Base-by-base conservation (phyloP, 1,139 yeast species). In the Sugiyamaella xylanicola region DNA sequence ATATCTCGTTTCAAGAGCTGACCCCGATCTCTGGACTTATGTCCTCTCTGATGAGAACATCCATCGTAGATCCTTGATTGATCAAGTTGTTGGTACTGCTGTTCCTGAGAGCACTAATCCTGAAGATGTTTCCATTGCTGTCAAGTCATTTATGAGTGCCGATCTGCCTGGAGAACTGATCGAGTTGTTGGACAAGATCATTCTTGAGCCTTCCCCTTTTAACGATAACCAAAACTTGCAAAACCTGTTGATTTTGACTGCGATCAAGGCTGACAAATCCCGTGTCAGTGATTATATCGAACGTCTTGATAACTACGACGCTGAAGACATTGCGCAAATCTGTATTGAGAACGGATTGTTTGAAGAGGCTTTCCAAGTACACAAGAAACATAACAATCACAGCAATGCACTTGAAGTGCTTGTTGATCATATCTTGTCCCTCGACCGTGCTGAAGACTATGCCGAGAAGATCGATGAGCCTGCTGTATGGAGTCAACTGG, bases 71-170 rank as follows among this genome's bases (percentile, higher is more conserved):
- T 95, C 86, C 70, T 79, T 93, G 70, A 80, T 93, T 64, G 99
- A 93, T 67, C 97, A 92, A 72, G 91, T 93, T 61, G 91, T 93
- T 61, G 92, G 97, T 47, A 89, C 96, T 58, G 99, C 98, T 58
- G 92, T 93, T 63, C 98, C 99, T 25, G 99, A 93, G 74, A 81
- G 92, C 59, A 88, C 82, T 61, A 96, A 89, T 66, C 97, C 99
- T 19, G 97, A 93, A 74, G 97, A 97, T 55, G 90, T 93, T 61
- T 91, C 98, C 8, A 79, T 93, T 63, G 93, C 97, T 29, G 99
- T 93, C 55, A 93, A 92, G 77, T 95, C 98, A 0, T 92, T 93
- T 72, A 91, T 95, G 98, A 91, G 87, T 63, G 95, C 93, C 61
- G 96, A 92, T 63, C 80, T 93, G 71, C 96, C 97, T 49, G 82